Evolutionary conservation across 2,329 filamentous ascomycete genomes (phyloP), one percentile per base, ranked within the genome.

Genomic region (Penicillium sp.): DNA sequence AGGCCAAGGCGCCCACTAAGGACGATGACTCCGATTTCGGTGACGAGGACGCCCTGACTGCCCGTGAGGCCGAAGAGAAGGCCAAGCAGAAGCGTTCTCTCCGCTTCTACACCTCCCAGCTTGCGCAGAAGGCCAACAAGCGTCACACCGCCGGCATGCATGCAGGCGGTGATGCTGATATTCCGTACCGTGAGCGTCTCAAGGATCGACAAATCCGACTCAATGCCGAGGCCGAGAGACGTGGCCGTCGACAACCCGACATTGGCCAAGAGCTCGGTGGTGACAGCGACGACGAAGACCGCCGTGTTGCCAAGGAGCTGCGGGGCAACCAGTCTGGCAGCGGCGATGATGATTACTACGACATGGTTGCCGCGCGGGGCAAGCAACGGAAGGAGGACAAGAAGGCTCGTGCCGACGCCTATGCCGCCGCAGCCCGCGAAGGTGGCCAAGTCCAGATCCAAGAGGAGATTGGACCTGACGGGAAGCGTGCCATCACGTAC

Each of bases 91-190:
- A 93, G 78, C 95, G 95, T 78, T 89, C 83, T 56, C 81, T 98
- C 50, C 87, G 90, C 55, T 98, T 98, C 78, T 98, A 98, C 79
- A 97, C 95, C 2, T 95, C 91, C 3, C 93, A 98, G 68, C 93
- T 98, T 58, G 87, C 88, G 25, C 92, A 97, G 69, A 97, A 96
- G 73, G 84, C 89, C 49, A 95, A 89, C 74, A 91, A 89, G 68
- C 88, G 78, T 67, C 60, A 83, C 63, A 53, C 73, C 74, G 70
- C 87, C 80, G 56, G 84, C 77, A 35, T 84, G 78, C 67, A 88
- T 80, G 55, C 86, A 75, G 49, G 79, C 72, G 50, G 79, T 68
- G 56, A 81, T 72, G 53, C 80, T 65, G 58, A 90, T 77, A 48
- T 79, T 45, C 93, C 93, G 2, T 86, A 96, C 69, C 83, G 91